phyloP scores from a whole-genome alignment of 1,284 basidiomycete genomes.

The Marasmius fiardii region DNA sequence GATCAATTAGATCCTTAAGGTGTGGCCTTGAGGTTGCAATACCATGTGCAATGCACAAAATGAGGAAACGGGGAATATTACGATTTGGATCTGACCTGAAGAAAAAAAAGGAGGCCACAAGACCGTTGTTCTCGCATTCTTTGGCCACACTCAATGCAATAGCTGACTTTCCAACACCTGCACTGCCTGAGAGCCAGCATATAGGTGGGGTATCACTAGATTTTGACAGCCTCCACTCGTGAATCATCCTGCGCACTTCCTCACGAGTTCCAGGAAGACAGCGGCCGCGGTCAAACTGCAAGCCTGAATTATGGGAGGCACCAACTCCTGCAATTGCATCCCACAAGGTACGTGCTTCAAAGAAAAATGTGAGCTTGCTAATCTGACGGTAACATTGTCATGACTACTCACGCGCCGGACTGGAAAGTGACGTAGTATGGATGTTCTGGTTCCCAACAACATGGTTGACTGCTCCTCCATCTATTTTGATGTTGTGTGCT shows the following conservation, averaged over 20 bases:
- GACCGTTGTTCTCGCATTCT: not conserved
- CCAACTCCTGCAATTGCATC: not conserved
- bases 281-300: not conserved
- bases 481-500: too few species aligned
- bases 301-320: slow-evolving; percentile 2
- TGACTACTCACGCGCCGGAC: too few species aligned
- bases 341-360: not conserved
- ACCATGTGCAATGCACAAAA: slow-evolving; percentile 2
- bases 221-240: slow-evolving; percentile 9
- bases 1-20: not conserved
- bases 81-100: slow-evolving; percentile 11
- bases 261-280: slow-evolving; percentile 15
- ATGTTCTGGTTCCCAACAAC: too few species aligned
- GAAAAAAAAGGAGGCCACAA: slow-evolving; percentile 16
- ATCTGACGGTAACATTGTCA: too few species aligned
- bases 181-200: slow-evolving; percentile 17
- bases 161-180: slow-evolving; percentile 18
- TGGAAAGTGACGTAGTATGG: too few species aligned
- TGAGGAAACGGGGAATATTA: not conserved
- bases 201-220: too few species aligned
- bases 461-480: too few species aligned
- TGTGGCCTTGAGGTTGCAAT: not conserved
- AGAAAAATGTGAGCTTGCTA: too few species aligned
- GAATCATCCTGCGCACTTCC: slow-evolving; percentile 8
- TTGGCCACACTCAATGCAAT: slow-evolving; percentile 17